Percentiles rank a stretch among this genome's conserved stretches.
These are phyloP conservation scores for Leishmania mexicana DNA, from an alignment of 208 protist genomes.

Conservation along the genomic window DNA sequence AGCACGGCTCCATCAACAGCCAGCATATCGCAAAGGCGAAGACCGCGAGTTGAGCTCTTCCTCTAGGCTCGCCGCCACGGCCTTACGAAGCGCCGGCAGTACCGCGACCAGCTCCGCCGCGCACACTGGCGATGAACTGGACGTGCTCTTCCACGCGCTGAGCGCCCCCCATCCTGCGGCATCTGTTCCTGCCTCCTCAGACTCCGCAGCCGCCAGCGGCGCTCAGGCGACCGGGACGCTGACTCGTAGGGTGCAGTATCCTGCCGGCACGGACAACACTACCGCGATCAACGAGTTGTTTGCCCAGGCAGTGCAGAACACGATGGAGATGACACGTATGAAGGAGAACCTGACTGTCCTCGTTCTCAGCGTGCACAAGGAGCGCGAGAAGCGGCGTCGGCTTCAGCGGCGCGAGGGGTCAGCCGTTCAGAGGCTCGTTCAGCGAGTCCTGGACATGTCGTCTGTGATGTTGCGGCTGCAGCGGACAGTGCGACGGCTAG, in stretches of 20 bases:
- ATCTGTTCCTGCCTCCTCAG: not conserved
- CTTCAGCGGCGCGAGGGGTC: not conserved
- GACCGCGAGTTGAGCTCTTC: not conserved
- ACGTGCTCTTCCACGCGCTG: conserved; percentile 1
- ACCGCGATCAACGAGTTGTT: conserved; percentile 16
- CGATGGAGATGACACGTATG: conserved; percentile 4
- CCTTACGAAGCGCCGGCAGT: not conserved
- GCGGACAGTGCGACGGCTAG: not conserved
- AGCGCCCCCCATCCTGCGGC: not conserved
- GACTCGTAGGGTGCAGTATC: not conserved
- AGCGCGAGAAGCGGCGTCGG: conserved; percentile 13
- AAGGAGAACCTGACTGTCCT: not conserved
- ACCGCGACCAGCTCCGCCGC: not conserved
- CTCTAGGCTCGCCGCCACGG: not conserved
- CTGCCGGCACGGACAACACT: not conserved
- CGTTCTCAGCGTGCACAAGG: conserved; percentile 2
- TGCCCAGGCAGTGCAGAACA: conserved; percentile 6
- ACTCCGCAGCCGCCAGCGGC: not conserved
- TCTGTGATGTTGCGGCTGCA: not conserved
- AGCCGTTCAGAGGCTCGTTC: not conserved
- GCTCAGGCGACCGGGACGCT: not conserved
- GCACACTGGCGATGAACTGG: not conserved
- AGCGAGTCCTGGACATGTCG: not conserved
- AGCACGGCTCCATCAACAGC: not conserved
- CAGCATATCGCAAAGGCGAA: not conserved